phyloP scores from a whole-genome alignment of 306 rosid genomes.

The Cicer cuneatum region DNA sequence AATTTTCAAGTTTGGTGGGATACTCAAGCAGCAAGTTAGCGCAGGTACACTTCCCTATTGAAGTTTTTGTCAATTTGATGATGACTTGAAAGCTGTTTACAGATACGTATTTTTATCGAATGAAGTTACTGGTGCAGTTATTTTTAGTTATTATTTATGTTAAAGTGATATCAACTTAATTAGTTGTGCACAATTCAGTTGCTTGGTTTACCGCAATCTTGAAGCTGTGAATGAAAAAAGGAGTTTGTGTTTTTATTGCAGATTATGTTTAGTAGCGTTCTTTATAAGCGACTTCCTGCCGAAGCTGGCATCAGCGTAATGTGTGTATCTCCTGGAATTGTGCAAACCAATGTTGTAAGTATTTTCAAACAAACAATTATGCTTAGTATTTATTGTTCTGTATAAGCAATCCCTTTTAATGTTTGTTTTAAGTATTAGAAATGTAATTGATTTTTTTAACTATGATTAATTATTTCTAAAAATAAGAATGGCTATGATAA shows the following conservation, averaged over 20 bases:
- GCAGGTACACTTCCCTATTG: conserved; percentile 58
- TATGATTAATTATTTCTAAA: neutral
- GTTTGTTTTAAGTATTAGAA: conserved; percentile 19
- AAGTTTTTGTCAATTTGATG: conserved; percentile 18
- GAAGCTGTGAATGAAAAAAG: conserved; percentile 22
- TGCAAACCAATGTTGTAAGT: conserved; percentile 96
- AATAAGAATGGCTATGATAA: neutral
- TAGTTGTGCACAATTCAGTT: conserved; percentile 13
- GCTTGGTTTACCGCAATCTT: conserved; percentile 33
- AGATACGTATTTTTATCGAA: conserved; percentile 5
- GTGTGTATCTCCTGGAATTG: conserved; percentile 97
- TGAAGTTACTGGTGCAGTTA: neutral
- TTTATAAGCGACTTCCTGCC: conserved; percentile 78
- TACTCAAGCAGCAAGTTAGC: conserved; percentile 93
- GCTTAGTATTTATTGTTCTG: no score
- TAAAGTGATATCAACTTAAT: neutral
- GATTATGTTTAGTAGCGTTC: conserved; percentile 95
- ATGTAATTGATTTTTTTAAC: conserved; percentile 10
- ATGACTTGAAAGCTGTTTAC: neutral
- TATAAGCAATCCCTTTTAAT: neutral
- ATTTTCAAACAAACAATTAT: conserved; percentile 27
- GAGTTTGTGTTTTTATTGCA: conserved; percentile 54
- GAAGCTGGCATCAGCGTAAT: conserved; percentile 78
- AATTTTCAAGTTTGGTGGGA: conserved; percentile 77
- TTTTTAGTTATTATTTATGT: conserved; percentile 23